Conservation (phyloP, 148 eudicot genomes). For the Nepenthes mirabilis region DNA sequence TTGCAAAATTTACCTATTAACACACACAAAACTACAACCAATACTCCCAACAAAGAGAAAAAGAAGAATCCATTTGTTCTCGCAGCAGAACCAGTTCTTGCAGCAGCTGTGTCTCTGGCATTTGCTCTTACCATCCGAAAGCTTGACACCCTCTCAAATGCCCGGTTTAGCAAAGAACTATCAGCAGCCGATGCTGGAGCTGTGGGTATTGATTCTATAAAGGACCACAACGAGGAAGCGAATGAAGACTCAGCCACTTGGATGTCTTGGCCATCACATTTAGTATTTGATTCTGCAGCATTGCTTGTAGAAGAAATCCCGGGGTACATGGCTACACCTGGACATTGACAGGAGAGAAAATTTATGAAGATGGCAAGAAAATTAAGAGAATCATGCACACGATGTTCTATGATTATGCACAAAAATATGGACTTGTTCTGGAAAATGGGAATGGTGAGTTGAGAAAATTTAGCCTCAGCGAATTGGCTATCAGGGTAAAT, state of each 20-base stretch:
- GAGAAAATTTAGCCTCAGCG: too few relatives aligned
- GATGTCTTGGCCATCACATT: slow-evolving; percentile 14
- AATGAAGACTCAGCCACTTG: slow-evolving; percentile 38
- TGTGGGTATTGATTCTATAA: slow-evolving; percentile 82
- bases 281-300: slow-evolving; percentile 17
- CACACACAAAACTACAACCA: slow-evolving; percentile 56
- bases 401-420: background rate
- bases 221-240: slow-evolving; percentile 62
- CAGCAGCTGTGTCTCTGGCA: slow-evolving; percentile 18
- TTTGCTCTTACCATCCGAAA: slow-evolving; percentile 39
- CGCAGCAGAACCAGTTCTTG: slow-evolving; percentile 24
- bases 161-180: slow-evolving; percentile 48
- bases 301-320: slow-evolving; percentile 15
- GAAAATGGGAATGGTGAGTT: too few relatives aligned
- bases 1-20: slow-evolving; percentile 13
- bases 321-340: slow-evolving; percentile 46
- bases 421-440: too few relatives aligned
- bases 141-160: slow-evolving; percentile 74
- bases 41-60: slow-evolving; percentile 40
- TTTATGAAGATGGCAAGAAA: background rate
- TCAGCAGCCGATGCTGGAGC: slow-evolving; percentile 94
- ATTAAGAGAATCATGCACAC: background rate
- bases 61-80: slow-evolving; percentile 28
- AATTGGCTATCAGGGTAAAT: too few relatives aligned
- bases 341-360: slow-evolving; percentile 28